Evolutionary conservation across 768 basidiomycete species (phyloP), one percentile per base, ranked within the genome.

Genomic region (Suillus decipiens): DNA sequence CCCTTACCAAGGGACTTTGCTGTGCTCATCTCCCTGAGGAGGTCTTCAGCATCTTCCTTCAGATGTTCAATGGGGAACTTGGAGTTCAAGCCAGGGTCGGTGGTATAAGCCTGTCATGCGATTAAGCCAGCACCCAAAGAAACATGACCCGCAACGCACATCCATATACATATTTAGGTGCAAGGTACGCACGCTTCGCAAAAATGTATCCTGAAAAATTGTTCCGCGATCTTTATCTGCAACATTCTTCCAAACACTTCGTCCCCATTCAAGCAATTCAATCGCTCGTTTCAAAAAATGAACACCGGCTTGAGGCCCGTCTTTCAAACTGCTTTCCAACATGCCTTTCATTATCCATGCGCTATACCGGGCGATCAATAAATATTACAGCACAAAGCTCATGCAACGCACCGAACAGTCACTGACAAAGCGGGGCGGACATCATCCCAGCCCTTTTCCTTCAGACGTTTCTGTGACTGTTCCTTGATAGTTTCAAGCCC

Each of bases 361-460:
- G n/a, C 71, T 72, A 24, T 8, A n/a, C 5, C 12, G 1, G 10
- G 19, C 4, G 17, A 31, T 64, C 63, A 61, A 45, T 22, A 39
- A 10, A 12, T 14, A 22, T 28, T 15, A 43, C n/a, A 48, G 24
- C 6, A 36, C 17, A 8, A 11, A 24, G 22, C 12, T 31, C 24
- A 28, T 11, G 10, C 24, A 10, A 63, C 73, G 12, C 64, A 78
- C 81, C 81, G 69, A 48, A 81, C 68, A 24, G 81, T 82, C 5
- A 69, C 65, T 3, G 78, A 51, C 36, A 82, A 66, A 5, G 81
- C 79, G 0, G 71, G 73, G 11, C 75, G 71, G 15, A 70, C 64
- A 17, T 54, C 47, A 42, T 70, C 61, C 76, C 75, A 77, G 1
- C 73, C 73, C 55, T 69, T 58, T 12, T 64, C 54, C 7, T 53